Base-by-base conservation (phyloP, 345 rosid species). In the Atalantia buxifolia region DNA sequence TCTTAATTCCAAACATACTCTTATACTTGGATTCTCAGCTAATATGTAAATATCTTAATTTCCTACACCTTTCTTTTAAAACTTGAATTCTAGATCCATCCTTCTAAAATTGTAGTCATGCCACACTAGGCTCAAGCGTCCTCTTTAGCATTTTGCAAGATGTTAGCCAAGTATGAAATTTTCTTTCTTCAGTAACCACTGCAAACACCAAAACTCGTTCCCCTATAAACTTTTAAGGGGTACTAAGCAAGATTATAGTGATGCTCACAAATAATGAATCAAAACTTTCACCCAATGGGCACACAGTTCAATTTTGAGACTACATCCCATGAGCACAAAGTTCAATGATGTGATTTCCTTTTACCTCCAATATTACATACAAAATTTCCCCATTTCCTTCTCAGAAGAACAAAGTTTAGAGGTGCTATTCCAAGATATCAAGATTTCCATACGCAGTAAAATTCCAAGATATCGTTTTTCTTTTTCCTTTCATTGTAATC, bases 1-100 rank as follows among this genome's bases (percentile, higher is more conserved):
- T 7, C 1, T 5, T 1, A 35, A 35, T 35, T 0, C 1, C 36
- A 35, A 35, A 35, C 0, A 0, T 33, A 33, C 1, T 22, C 2
- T 50, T 50, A 50, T 13, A 16, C 56, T 16, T 50, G 7, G 2
- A 53, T 16, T 53, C 57, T n/a, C 57, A 53, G 2, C 57, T 18
- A 31, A 65, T 18, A 65, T 33, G 40, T 7, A 6, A 18, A 25
- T 24, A 19, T 50, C 27, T 21, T 9, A 31, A 30, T 22, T 40
- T 50, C 62, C 19, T 24, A n/a, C 60, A 31, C 21, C 18, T 57
- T 22, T 57, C 12, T n/a, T 33, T 12, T 38, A 4, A 24, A 8
- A 55, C 25, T 33, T 7, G 64, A 22, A 27, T 14, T 45, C 30
- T 22, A 56, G 30, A n/a, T 55, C 35, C 64, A 14, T 73, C 35